These are phyloP conservation scores for Neckera pumila DNA, from an alignment of 225 moss, liverwort and hornwort species.

Conservation along the genomic window DNA sequence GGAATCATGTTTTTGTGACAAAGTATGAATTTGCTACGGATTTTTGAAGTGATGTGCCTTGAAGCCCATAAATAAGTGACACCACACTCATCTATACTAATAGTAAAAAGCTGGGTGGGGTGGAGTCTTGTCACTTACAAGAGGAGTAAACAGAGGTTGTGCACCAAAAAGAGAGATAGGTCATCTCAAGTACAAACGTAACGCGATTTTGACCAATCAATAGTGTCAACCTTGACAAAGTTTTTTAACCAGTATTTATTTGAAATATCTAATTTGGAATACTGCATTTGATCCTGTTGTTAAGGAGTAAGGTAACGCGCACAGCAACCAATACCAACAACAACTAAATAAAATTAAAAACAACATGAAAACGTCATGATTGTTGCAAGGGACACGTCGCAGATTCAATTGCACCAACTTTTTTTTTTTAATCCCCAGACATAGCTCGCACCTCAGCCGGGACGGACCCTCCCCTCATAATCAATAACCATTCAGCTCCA, in stretches of 20 bases:
- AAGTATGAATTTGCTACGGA: background rate
- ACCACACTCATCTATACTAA: background rate
- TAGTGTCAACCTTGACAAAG: rapidly evolving
- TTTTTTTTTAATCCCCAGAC: background rate
- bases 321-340: background rate
- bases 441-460: background rate
- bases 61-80: rapidly evolving
- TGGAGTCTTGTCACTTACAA: background rate
- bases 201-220: background rate
- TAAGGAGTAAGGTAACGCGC: background rate
- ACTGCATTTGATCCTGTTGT: background rate
- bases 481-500: background rate
- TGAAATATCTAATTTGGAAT: rapidly evolving
- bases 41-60: background rate
- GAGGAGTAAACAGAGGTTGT: background rate
- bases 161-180: background rate
- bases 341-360: background rate
- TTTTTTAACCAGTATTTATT: too few relatives aligned
- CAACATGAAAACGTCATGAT: background rate
- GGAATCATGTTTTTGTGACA: background rate
- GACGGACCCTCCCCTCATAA: background rate
- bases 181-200: background rate
- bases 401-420: background rate
- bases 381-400: background rate
- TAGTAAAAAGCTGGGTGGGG: rapidly evolving